Evolutionary conservation across 1,139 yeast genomes (phyloP).

Genomic region (Casaregolazyma lundiana): DNA sequence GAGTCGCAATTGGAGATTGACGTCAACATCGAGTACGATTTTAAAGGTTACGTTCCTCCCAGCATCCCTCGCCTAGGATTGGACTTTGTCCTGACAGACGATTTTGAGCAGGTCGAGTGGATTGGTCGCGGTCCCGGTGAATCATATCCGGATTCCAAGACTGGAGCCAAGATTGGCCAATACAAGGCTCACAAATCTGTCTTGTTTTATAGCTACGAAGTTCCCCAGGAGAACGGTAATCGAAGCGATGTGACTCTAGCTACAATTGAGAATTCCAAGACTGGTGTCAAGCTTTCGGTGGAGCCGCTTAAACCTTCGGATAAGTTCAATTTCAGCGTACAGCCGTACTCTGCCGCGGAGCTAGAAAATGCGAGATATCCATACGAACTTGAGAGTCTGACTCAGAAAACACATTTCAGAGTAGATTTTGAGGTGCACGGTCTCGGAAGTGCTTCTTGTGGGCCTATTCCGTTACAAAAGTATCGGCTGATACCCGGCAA

Average conservation of each 20-base stretch:
- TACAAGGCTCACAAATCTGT: conserved; percentile 16
- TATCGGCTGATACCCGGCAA: too few species aligned
- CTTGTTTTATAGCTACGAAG: conserved; percentile 30
- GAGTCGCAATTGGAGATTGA: not conserved
- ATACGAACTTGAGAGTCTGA: conserved; percentile 23
- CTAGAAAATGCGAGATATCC: conserved; percentile 33
- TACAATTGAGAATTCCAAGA: conserved; percentile 27
- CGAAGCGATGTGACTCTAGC: conserved; percentile 28
- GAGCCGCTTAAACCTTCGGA: conserved; percentile 4
- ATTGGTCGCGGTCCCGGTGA: conserved; percentile 38
- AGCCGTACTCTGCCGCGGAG: conserved; percentile 25
- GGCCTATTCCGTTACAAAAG: too few species aligned
- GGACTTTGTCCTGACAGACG: conserved; percentile 20
- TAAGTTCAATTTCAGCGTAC: conserved; percentile 21
- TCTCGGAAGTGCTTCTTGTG: too few species aligned
- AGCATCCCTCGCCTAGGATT: conserved; percentile 26
- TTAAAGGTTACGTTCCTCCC: conserved; percentile 19
- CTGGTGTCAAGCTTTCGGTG: conserved; percentile 24
- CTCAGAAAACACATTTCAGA: conserved; percentile 25
- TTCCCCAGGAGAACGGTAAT: conserved; percentile 37
- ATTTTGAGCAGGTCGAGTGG: conserved; percentile 26
- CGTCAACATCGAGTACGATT: conserved; percentile 9
- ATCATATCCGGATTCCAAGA: conserved; percentile 33
- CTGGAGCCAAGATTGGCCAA: conserved; percentile 28
- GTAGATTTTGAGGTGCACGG: conserved; percentile 36